These are phyloP conservation scores for Punctularia strigosozonata DNA, from an alignment of 768 basidiomycete species.

Conservation along the genomic window DNA sequence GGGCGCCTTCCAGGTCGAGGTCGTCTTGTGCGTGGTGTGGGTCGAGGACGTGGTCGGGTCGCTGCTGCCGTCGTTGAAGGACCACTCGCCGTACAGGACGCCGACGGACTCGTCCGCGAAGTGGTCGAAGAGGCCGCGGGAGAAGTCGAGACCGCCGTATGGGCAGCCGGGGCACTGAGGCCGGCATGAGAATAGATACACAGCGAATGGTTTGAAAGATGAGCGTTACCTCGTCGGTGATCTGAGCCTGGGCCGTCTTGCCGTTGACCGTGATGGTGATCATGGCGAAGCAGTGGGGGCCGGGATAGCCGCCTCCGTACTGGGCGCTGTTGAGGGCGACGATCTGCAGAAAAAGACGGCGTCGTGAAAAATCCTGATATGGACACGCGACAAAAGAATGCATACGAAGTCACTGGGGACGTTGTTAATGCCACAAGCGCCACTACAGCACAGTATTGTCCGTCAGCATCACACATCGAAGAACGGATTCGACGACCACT, in stretches of 20 bases:
- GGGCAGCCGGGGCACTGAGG: constrained; percentile 59
- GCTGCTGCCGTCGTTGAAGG: constrained; percentile 28
- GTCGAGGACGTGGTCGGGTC: constrained; percentile 10
- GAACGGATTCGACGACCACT: constrained; percentile 7
- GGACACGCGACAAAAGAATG: constrained; percentile 1
- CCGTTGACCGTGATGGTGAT: constrained; percentile 56
- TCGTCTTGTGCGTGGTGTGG: constrained; percentile 16
- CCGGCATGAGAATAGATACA: constrained; percentile 3
- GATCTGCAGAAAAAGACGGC: constrained; percentile 12
- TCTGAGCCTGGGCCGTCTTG: constrained; percentile 41
- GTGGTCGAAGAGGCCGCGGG: constrained; percentile 49
- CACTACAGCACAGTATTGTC: constrained; percentile 9
- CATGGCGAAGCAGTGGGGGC: constrained; percentile 46
- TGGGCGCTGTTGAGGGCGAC: constrained; percentile 26
- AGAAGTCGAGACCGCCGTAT: constrained; percentile 56
- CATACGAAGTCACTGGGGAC: constrained; percentile 20
- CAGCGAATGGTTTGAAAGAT: background rate
- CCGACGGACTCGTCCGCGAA: constrained; percentile 40
- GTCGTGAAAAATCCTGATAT: background rate
- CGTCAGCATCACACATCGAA: background rate
- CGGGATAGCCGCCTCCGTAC: constrained; percentile 50
- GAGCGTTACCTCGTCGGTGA: constrained; percentile 47
- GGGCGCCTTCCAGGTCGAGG: constrained; percentile 4
- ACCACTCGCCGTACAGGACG: constrained; percentile 53
- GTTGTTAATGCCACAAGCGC: constrained; percentile 22